These are phyloP conservation scores for Auricularia sp. DNA, from an alignment of 768 basidiomycete genomes.

Conservation along the genomic window DNA sequence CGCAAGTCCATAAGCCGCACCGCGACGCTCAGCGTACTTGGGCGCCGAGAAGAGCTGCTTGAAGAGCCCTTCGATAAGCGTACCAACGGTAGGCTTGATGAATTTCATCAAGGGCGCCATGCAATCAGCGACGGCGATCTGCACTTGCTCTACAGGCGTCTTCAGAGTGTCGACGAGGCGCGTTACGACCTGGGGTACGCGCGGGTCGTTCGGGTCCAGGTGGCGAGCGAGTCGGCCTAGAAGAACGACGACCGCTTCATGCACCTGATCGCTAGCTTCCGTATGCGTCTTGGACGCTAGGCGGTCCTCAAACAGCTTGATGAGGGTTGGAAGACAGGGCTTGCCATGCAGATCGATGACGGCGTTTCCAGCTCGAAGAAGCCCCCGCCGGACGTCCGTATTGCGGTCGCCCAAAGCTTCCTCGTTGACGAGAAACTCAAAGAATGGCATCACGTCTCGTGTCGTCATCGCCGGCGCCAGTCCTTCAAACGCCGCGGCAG, in stretches of 20 bases:
- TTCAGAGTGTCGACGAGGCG: slow-evolving; percentile 80
- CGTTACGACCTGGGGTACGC: slow-evolving; percentile 74
- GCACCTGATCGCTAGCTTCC: slow-evolving; percentile 76
- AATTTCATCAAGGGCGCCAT: slow-evolving; percentile 73
- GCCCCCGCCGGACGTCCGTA: slow-evolving; percentile 69
- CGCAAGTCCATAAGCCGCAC: slow-evolving; percentile 92
- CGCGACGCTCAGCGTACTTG: slow-evolving; percentile 91
- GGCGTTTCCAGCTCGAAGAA: slow-evolving; percentile 76
- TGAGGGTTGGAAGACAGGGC: slow-evolving; percentile 56
- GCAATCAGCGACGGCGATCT: slow-evolving; percentile 93
- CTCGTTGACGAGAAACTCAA: slow-evolving; percentile 76
- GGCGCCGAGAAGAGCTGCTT: slow-evolving; percentile 63
- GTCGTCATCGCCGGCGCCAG: slow-evolving; percentile 58
- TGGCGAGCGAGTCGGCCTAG: slow-evolving; percentile 89
- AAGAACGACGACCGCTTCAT: slow-evolving; percentile 90
- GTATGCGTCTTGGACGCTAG: slow-evolving; percentile 38
- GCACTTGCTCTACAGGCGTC: slow-evolving; percentile 93
- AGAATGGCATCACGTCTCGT: slow-evolving; percentile 56
- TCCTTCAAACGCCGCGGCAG: slow-evolving; percentile 54
- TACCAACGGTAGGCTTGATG: slow-evolving; percentile 48
- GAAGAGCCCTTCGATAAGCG: slow-evolving; percentile 68
- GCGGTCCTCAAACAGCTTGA: slow-evolving; percentile 72
- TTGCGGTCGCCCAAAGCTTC: slow-evolving; percentile 81
- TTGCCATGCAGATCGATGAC: slow-evolving; percentile 80
- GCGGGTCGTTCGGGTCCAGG: slow-evolving; percentile 62